Conservation (phyloP, 139 green algal species). For the Chlamydomonas sp. region DNA sequence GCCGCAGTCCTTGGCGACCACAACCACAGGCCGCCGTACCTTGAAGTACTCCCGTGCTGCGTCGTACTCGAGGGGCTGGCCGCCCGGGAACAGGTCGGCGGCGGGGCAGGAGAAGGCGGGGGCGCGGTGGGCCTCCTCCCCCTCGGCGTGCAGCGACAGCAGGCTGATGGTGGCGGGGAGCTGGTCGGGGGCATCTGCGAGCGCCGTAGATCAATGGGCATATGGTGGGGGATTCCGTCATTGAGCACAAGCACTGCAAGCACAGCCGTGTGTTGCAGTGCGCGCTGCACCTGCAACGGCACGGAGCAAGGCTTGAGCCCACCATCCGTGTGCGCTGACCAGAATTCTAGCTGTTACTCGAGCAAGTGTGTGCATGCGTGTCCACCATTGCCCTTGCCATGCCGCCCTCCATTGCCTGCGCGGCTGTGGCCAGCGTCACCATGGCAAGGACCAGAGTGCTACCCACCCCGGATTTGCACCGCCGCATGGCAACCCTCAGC, state of each 20-base stretch:
- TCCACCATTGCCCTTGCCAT: too few relatives aligned
- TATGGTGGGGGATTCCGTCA: too few relatives aligned
- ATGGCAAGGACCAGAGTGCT: too few relatives aligned
- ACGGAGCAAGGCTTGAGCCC: neutral
- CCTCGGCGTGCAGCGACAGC: constrained; percentile 38
- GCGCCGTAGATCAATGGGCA: too few relatives aligned
- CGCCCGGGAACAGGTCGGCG: constrained; percentile 64
- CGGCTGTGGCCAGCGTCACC: too few relatives aligned
- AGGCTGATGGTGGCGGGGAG: neutral
- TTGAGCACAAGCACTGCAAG: too few relatives aligned
- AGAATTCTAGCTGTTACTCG: too few relatives aligned
- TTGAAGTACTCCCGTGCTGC: constrained; percentile 68
- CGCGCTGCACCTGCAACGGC: neutral
- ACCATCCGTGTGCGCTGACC: neutral
- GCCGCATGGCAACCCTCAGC: constrained; percentile 90
- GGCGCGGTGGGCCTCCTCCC: constrained; percentile 42
- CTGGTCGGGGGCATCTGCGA: too few relatives aligned
- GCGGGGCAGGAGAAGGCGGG: constrained; percentile 77
- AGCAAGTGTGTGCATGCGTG: too few relatives aligned
- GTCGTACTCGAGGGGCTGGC: constrained; percentile 68
- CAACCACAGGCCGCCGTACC: constrained; percentile 29
- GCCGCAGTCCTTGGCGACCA: neutral
- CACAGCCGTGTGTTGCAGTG: neutral
- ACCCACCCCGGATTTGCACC: constrained; percentile 61
- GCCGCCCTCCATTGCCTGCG: too few relatives aligned